Conservation (phyloP, 176 grass and related monocot species). For the Phragmites australis region DNA sequence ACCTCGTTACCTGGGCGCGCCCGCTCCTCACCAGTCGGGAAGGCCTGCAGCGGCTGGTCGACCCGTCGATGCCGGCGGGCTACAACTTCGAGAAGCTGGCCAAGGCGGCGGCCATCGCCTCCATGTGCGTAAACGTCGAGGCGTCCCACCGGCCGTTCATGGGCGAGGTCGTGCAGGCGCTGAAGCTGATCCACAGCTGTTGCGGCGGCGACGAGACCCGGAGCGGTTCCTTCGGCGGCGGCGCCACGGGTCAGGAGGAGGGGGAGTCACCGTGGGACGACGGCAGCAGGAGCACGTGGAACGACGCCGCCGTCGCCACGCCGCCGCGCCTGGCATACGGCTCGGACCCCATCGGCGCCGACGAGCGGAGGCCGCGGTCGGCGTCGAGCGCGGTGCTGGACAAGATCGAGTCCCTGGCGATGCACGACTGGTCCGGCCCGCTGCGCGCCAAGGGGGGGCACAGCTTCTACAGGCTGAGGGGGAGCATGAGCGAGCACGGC, state of each 20-base stretch:
- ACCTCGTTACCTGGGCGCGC: conserved; percentile 92
- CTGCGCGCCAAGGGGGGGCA: conserved; percentile 62
- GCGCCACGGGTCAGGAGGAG: conserved; percentile 57
- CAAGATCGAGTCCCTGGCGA: conserved; percentile 56
- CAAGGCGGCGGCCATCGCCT: conserved; percentile 86
- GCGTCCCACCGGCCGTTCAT: conserved; percentile 90
- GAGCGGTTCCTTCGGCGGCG: conserved; percentile 64
- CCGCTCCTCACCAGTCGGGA: conserved; percentile 71
- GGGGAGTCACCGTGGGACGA: conserved; percentile 54
- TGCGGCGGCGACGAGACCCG: conserved; percentile 63
- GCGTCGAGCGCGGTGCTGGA: conserved; percentile 55
- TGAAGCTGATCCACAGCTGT: conserved; percentile 81
- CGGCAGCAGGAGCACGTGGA: conserved; percentile 51
- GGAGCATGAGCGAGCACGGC: conserved; percentile 92
- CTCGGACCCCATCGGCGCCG: conserved; percentile 58
- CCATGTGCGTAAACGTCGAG: conserved; percentile 87
- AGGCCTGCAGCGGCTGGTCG: conserved; percentile 75
- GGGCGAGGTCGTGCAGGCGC: conserved; percentile 97
- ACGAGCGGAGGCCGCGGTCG: conserved; percentile 66
- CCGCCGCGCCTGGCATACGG: conserved; percentile 54
- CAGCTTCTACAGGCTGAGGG: conserved; percentile 76
- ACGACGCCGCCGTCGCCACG: conserved; percentile 14
- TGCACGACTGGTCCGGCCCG: conserved; percentile 84
- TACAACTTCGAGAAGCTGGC: conserved; percentile 76
- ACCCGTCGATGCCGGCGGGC: conserved; percentile 55